These are phyloP conservation scores for Euphorbia peplus DNA, from an alignment of 345 rosid species.

Conservation along the genomic window DNA sequence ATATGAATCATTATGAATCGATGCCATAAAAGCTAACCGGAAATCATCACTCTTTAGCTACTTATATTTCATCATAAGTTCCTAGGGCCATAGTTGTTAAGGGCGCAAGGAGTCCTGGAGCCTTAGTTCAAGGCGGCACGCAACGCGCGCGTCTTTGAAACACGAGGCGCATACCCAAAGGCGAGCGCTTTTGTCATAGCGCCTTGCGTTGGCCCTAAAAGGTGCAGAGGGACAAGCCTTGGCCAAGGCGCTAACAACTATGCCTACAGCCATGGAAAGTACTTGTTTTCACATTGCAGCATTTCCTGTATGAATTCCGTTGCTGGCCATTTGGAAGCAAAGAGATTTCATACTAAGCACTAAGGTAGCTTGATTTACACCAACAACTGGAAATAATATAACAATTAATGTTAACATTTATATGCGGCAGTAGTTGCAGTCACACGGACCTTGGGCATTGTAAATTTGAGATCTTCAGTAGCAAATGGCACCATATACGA, in stretches of 20 bases:
- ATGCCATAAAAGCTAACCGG: neutral
- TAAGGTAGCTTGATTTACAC: neutral
- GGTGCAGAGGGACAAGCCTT: no score
- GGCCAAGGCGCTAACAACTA: no score
- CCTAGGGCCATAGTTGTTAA: no score
- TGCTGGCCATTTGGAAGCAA: neutral
- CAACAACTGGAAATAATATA: neutral
- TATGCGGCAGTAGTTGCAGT: neutral
- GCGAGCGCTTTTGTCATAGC: no score
- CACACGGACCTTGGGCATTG: conserved; percentile 76
- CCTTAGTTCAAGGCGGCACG: no score
- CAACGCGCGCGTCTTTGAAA: no score
- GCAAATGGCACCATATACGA: conserved; percentile 83
- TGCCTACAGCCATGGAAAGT: neutral
- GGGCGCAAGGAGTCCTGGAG: no score
- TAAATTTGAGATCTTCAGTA: conserved; percentile 55
- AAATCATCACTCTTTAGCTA: neutral
- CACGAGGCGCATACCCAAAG: no score
- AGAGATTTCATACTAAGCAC: neutral
- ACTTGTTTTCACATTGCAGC: neutral
- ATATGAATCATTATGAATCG: no score
- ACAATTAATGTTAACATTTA: neutral
- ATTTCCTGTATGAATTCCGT: neutral
- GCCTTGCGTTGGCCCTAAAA: no score
- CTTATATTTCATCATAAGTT: no score